Base-by-base conservation (phyloP, 352 stramenopile genomes). In the Thalassiosira mediterranea region DNA sequence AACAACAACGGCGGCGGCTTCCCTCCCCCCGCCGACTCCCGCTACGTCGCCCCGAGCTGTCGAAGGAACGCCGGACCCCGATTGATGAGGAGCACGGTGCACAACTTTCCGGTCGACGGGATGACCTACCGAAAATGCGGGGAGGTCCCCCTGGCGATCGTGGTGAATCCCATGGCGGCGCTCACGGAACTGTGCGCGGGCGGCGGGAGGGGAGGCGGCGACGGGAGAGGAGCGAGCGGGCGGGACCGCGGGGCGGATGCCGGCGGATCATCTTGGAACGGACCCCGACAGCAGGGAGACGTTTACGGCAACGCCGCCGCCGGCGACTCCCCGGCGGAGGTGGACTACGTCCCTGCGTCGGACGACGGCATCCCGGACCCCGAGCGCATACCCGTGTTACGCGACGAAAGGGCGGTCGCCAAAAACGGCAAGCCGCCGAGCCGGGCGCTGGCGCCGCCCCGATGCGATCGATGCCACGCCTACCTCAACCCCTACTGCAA, bases 401-500 rank as follows among this genome's bases (percentile, higher is more conserved):
- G 40, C 25, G 49, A 32, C 62, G 71, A 62, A 44, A 57, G 19
- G 38, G 17, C 29, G 15, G 29, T 59, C 25, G 4, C 3, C 31
- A 64, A 23, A 8, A 19, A n/a, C 11, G 58, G 4, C 11, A 54
- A 51, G 10, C 37, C 62, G 2, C 53, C 1, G 19, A 46, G 42
- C 3, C 26, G 53, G 23, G 26, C 69, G 15, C 48, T 84, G 1
- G 51, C 46, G 4, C 77, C 83, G 34, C 82, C 82, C 3, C 70
- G 85, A 28, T 93, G 87, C 58, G 49, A 57, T 60, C 53, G 70
- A 53, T 93, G 87, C 64, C 34, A 76, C 34, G 80, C 81, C 32
- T 93, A 93, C 67, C 72, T 83, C 13, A 91, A 90, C 76, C 75
- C 84, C 21, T 92, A 84, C 54, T 92, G 79, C 57, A 72, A 25